phyloP scores from a whole-genome alignment of 2,329 filamentous ascomycete genomes.

The Tolypocladium nubicola region DNA sequence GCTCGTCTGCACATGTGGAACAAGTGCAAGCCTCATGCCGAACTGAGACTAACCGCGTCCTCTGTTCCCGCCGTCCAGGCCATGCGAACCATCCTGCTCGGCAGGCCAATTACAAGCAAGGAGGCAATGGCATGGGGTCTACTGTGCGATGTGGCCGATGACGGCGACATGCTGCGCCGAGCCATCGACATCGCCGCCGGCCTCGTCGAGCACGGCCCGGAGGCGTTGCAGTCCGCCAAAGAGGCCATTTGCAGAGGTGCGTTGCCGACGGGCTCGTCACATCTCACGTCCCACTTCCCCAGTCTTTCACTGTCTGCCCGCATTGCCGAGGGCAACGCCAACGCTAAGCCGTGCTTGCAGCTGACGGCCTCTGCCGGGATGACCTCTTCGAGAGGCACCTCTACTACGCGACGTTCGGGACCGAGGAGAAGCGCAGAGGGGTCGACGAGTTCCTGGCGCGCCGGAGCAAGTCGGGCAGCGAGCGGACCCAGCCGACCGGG shows the following conservation, averaged over 20 bases:
- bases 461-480: conserved; percentile 1
- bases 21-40: background rate
- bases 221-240: conserved; percentile 16
- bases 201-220: conserved; percentile 11
- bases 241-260: conserved; percentile 18
- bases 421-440: conserved; percentile 16
- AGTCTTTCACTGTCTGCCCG: background rate
- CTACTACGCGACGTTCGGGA: conserved; percentile 24
- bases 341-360: conserved; percentile 4
- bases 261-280: background rate
- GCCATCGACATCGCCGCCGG: conserved; percentile 13
- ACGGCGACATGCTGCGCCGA: conserved; percentile 13
- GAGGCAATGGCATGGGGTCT: conserved; percentile 16
- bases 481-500: background rate
- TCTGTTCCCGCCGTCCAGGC: conserved; percentile 8
- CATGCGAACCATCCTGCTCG: conserved; percentile 17
- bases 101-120: conserved; percentile 13
- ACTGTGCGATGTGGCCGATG: conserved; percentile 14
- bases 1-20: background rate
- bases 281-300: background rate
- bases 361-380: conserved; percentile 15
- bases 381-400: conserved; percentile 22
- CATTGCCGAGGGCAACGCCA: background rate
- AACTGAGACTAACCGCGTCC: background rate
- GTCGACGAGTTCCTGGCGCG: conserved; percentile 18